Percentiles rank a stretch among this genome's conserved stretches.
Conservation (phyloP, 805 yeast species). For the Blastobotrys robertii region DNA sequence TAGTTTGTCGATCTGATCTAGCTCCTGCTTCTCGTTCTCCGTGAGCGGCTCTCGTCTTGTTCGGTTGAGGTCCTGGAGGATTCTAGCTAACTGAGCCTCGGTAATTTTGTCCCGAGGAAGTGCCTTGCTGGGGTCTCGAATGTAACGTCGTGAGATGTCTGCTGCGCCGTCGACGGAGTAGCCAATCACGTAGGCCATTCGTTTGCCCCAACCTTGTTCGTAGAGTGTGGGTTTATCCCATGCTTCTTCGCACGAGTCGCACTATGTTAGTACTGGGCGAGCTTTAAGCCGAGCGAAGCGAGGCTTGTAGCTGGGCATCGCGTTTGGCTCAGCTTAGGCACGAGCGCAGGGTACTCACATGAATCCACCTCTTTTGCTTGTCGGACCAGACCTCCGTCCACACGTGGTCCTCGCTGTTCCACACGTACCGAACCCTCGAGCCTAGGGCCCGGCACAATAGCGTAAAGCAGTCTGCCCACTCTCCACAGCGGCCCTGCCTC, state of each 20-base stretch:
- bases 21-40: conserved; percentile 31
- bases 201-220: conserved; percentile 83
- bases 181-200: conserved; percentile 82
- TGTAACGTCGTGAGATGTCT: conserved; percentile 66
- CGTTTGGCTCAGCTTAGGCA: background rate
- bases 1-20: conserved; percentile 28
- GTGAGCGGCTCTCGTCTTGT: conserved; percentile 24
- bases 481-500: conserved; percentile 82
- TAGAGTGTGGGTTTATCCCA: conserved; percentile 75
- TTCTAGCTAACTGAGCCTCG: conserved; percentile 31
- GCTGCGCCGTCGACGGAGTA: conserved; percentile 47
- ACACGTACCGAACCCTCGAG: conserved; percentile 56
- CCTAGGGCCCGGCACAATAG: conserved; percentile 60
- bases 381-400: conserved; percentile 86
- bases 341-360: conserved; percentile 37
- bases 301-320: background rate
- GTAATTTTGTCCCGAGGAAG: conserved; percentile 39
- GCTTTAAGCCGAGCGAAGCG: conserved; percentile 1
- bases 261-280: background rate
- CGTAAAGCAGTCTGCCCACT: conserved; percentile 84
- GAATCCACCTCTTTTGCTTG: conserved; percentile 63
- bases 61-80: conserved; percentile 32
- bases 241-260: conserved; percentile 77
- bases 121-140: conserved; percentile 33
- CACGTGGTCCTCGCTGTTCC: conserved; percentile 91